These are phyloP conservation scores for Eucommia ulmoides DNA, from an alignment of 257 asterid species.

Conservation along the genomic window DNA sequence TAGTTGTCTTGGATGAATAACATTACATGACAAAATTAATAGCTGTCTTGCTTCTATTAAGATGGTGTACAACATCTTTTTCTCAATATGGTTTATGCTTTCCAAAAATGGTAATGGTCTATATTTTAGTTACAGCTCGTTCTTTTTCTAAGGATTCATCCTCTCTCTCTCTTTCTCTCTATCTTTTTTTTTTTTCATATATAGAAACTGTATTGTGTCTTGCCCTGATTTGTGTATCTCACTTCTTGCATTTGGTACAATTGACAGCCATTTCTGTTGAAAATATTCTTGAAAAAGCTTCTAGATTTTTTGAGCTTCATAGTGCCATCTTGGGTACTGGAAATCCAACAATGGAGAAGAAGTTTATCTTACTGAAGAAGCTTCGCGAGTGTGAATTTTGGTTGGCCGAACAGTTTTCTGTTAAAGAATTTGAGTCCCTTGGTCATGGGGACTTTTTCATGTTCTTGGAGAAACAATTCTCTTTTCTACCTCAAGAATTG, in stretches of 20 bases:
- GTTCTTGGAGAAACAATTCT: conserved; percentile 60
- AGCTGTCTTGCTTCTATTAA: too few relatives aligned
- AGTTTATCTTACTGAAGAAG: conserved; percentile 40
- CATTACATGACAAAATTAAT: too few relatives aligned
- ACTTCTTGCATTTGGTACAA: too few relatives aligned
- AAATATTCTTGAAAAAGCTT: conserved; percentile 49
- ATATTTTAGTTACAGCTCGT: too few relatives aligned
- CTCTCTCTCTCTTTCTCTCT: background rate
- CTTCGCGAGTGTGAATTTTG: conserved; percentile 61
- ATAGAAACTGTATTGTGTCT: too few relatives aligned
- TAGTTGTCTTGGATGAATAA: too few relatives aligned
- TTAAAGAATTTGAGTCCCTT: conserved; percentile 50
- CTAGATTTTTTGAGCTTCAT: conserved; percentile 43
- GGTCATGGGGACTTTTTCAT: conserved; percentile 65
- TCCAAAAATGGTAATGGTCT: too few relatives aligned
- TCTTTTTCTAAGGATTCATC: too few relatives aligned
- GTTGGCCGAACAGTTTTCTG: conserved; percentile 38
- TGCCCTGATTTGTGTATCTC: too few relatives aligned
- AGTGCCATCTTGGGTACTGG: conserved; percentile 16
- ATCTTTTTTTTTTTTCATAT: too few relatives aligned
- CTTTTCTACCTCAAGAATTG: conserved; percentile 37
- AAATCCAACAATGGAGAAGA: conserved; percentile 24
- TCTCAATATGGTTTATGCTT: too few relatives aligned
- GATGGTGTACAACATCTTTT: too few relatives aligned
- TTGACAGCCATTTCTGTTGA: conserved; percentile 41